These are phyloP conservation scores for Aciculosporium take DNA, from an alignment of 2,329 filamentous ascomycete genomes.

Conservation along the genomic window DNA sequence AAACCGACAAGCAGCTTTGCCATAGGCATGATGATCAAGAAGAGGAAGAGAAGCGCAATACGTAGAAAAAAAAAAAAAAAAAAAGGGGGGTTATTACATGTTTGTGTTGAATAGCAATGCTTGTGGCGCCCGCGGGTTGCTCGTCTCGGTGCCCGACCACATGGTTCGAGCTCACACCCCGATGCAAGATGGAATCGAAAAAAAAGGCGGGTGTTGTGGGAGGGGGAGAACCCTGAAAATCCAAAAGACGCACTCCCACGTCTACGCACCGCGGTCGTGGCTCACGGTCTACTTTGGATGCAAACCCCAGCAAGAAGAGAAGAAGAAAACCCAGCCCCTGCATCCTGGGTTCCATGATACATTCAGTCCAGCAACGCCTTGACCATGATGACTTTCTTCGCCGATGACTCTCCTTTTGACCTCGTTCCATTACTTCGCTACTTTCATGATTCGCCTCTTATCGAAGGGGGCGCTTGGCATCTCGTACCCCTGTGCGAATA, in stretches of 20 bases:
- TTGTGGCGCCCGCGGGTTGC: not conserved
- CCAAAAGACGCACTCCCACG: not conserved
- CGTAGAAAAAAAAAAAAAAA: not conserved
- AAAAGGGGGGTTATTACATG: not conserved
- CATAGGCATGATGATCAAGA: not conserved
- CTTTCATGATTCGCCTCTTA: slow-evolving; percentile 28
- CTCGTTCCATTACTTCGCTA: slow-evolving; percentile 1
- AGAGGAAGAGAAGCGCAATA: not conserved
- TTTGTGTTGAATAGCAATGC: not conserved
- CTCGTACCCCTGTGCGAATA: slow-evolving; percentile 56
- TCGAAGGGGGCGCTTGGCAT: slow-evolving; percentile 58
- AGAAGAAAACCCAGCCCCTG: slow-evolving; percentile 8
- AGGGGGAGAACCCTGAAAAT: not conserved
- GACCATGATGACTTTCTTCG: not conserved
- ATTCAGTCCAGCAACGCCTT: not conserved
- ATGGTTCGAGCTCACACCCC: not conserved
- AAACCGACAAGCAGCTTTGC: not conserved
- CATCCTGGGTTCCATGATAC: not conserved
- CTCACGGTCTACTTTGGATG: slow-evolving; percentile 8
- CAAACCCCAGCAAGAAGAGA: slow-evolving; percentile 5
- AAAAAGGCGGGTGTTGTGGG: too few species aligned
- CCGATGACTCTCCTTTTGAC: not conserved
- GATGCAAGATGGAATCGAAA: slow-evolving; percentile 2
- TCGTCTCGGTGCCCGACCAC: not conserved
- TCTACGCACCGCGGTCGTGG: not conserved